Percentiles rank a stretch among this genome's conserved stretches.
phyloP scores from a whole-genome alignment of 2,329 filamentous ascomycete genomes.

The Fusarium austroafricanum region DNA sequence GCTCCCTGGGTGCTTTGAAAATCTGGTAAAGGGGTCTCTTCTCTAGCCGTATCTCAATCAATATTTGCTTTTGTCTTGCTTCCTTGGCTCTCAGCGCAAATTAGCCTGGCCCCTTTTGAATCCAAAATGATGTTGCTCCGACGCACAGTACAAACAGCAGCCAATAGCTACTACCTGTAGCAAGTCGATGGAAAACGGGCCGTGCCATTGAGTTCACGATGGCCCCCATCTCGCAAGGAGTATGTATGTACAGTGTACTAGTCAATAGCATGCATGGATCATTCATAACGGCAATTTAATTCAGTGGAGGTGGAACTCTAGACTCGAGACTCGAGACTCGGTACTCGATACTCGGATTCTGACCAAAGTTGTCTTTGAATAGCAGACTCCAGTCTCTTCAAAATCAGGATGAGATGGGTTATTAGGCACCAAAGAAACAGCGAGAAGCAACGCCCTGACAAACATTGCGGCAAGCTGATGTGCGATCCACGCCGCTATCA shows the following conservation, averaged over 20 bases:
- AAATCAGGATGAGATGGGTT: neutral
- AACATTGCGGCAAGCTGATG: neutral
- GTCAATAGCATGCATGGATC: constrained; percentile 4
- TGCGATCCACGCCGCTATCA: neutral
- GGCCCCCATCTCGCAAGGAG: too few relatives aligned
- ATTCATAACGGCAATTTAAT: neutral
- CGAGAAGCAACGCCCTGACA: neutral
- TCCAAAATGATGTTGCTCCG: constrained; percentile 11
- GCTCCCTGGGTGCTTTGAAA: too few relatives aligned
- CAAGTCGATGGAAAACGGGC: constrained; percentile 40
- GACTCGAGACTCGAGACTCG: neutral
- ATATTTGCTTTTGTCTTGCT: constrained; percentile 10
- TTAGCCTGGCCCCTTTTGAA: constrained; percentile 11
- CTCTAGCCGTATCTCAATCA: neutral
- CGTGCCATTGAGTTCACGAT: constrained; percentile 39
- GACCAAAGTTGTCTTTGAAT: neutral
- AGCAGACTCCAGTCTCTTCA: neutral
- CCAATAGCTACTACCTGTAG: constrained; percentile 25
- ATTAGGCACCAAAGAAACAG: neutral
- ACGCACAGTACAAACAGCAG: constrained; percentile 4
- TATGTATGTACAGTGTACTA: neutral
- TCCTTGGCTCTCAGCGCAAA: constrained; percentile 5
- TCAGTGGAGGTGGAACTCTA: neutral
- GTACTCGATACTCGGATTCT: neutral
- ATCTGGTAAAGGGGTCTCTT: too few relatives aligned